Evolutionary conservation across 2,329 filamentous ascomycete species (phyloP).

Genomic region (Pseudogymnoascus sp.): DNA sequence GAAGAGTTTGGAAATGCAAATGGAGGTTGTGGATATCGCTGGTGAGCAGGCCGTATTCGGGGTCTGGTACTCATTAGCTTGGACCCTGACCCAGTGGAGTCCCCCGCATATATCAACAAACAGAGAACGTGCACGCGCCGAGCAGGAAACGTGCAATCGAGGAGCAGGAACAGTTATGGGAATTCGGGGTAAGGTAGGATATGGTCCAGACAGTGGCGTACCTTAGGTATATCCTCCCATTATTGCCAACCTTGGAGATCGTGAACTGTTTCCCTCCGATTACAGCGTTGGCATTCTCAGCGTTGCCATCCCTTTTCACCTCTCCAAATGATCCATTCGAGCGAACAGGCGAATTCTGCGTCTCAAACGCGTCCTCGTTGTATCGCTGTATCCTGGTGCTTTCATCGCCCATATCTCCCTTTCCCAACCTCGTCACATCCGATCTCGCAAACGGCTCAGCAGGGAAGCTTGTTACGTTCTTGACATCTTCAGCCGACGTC

Average conservation of each 20-base stretch:
- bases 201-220: slow-evolving; percentile 29
- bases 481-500: slow-evolving; percentile 19
- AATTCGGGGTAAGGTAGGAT: slow-evolving; percentile 14
- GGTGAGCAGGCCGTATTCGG: slow-evolving; percentile 50
- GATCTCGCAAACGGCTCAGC: slow-evolving; percentile 18
- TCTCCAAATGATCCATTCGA: slow-evolving; percentile 31
- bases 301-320: slow-evolving; percentile 46
- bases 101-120: slow-evolving; percentile 12
- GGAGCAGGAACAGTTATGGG: slow-evolving; percentile 25
- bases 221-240: slow-evolving; percentile 75
- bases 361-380: slow-evolving; percentile 23
- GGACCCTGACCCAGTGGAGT: slow-evolving; percentile 6
- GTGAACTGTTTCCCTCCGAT: slow-evolving; percentile 45
- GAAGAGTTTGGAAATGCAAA: slow-evolving; percentile 54
- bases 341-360: slow-evolving; percentile 15
- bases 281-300: slow-evolving; percentile 51
- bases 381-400: slow-evolving; percentile 16
- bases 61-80: slow-evolving; percentile 37
- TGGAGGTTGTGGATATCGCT: slow-evolving; percentile 51
- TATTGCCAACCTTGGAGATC: slow-evolving; percentile 74
- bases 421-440: slow-evolving; percentile 7
- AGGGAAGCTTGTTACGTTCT: slow-evolving; percentile 19
- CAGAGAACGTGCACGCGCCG: slow-evolving; percentile 13
- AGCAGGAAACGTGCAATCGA: slow-evolving; percentile 29
- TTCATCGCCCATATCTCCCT: slow-evolving; percentile 13